Conservation (phyloP, 768 basidiomycete species). For the Rhizopogon rudus region DNA sequence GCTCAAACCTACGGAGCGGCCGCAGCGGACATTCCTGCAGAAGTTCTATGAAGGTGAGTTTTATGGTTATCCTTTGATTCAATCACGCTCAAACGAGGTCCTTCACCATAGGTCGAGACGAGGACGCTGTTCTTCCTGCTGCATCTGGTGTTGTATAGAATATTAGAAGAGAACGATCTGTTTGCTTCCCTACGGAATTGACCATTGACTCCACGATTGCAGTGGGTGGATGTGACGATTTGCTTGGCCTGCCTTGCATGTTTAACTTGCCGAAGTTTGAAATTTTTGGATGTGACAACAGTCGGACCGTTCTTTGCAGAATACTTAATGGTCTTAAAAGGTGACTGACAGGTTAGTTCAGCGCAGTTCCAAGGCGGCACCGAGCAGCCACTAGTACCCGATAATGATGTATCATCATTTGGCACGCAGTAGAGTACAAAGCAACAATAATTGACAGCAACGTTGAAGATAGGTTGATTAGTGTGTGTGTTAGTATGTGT, state of each 20-base stretch:
- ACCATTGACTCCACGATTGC: too few relatives aligned
- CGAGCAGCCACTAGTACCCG: too few relatives aligned
- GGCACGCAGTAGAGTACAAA: neutral
- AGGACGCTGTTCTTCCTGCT: constrained; percentile 65
- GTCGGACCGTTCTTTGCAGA: neutral
- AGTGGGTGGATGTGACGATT: too few relatives aligned
- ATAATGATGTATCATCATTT: neutral
- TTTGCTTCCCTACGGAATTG: neutral
- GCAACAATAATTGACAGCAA: neutral
- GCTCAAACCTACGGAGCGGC: constrained; percentile 43
- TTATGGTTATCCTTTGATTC: neutral
- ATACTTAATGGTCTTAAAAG: neutral
- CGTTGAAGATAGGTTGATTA: neutral
- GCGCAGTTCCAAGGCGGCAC: neutral
- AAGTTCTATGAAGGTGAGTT: constrained; percentile 79
- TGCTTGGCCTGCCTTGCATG: neutral
- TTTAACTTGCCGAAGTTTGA: neutral
- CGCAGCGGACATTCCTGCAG: constrained; percentile 64
- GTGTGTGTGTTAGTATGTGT: neutral
- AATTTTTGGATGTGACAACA: neutral
- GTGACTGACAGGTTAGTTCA: neutral
- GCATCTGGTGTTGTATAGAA: constrained; percentile 41
- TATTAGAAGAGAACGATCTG: neutral
- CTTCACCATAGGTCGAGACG: constrained; percentile 57
- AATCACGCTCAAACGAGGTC: neutral